Percentiles rank a stretch among this genome's conserved stretches.
These are phyloP conservation scores for Mycena sp. DNA, from an alignment of 1,284 basidiomycete species.

Conservation along the genomic window DNA sequence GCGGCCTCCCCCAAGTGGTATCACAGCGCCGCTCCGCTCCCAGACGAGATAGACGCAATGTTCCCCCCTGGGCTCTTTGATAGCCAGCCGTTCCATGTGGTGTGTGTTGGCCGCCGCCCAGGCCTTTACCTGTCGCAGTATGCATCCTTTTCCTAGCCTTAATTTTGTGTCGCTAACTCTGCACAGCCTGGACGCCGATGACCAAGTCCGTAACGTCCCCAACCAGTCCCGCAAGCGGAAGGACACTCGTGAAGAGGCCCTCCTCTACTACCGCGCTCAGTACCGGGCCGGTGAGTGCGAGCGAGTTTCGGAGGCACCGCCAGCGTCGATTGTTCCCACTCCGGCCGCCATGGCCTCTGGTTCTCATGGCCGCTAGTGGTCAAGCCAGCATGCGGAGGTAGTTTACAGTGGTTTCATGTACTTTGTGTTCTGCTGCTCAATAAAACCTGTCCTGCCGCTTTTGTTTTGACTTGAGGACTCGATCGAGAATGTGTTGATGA, in stretches of 20 bases:
- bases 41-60: neutral
- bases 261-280: conserved; percentile 2
- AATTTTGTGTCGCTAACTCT: too few species aligned
- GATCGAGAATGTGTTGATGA: too few species aligned
- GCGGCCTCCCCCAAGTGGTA: neutral
- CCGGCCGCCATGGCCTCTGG: too few species aligned
- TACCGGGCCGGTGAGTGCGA: neutral
- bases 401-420: too few species aligned
- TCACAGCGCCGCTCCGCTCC: neutral
- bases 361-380: too few species aligned
- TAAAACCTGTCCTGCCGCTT: too few species aligned
- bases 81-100: neutral
- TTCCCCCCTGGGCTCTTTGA: conserved; percentile 6
- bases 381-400: too few species aligned
- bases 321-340: neutral
- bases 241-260: conserved; percentile 8
- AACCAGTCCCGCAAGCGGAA: neutral
- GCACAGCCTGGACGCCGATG: neutral
- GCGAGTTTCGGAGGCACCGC: neutral
- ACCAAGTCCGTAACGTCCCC: neutral
- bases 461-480: too few species aligned
- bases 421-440: too few species aligned
- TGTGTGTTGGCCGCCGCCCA: conserved; percentile 24
- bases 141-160: neutral
- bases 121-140: conserved; percentile 15